A percentile compares a stretch with the other conserved stretches of the same genome.
Conservation (phyloP, 805 yeast genomes). For the Teunomyces kruisii region DNA sequence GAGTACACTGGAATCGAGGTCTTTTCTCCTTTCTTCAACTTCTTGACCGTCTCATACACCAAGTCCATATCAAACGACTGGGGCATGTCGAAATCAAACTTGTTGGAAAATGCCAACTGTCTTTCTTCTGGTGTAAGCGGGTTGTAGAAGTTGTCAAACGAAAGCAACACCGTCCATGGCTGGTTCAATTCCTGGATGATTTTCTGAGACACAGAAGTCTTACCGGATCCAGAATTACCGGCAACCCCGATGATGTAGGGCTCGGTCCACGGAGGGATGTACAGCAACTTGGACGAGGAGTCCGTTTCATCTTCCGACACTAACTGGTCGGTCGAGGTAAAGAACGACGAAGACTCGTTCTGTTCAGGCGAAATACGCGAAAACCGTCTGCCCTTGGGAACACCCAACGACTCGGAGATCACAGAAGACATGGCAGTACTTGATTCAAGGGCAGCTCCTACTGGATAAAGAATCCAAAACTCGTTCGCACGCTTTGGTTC, state of each 20-base stretch:
- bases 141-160: slow-evolving; percentile 88
- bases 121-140: slow-evolving; percentile 67
- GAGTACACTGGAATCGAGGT: slow-evolving; percentile 47
- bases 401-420: slow-evolving; percentile 1
- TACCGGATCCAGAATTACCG: slow-evolving; percentile 75
- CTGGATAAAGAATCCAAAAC: background rate
- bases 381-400: slow-evolving; percentile 12
- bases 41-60: slow-evolving; percentile 58
- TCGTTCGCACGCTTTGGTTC: no score
- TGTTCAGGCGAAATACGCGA: slow-evolving; percentile 27
- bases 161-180: slow-evolving; percentile 91
- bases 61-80: slow-evolving; percentile 79
- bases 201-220: slow-evolving; percentile 84
- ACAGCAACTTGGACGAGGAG: slow-evolving; percentile 7
- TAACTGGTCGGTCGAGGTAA: slow-evolving; percentile 11
- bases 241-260: slow-evolving; percentile 49
- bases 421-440: background rate
- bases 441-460: background rate
- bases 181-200: slow-evolving; percentile 76
- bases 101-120: slow-evolving; percentile 59
- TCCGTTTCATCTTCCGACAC: background rate
- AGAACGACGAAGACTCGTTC: slow-evolving; percentile 23
- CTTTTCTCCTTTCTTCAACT: slow-evolving; percentile 65
- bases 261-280: slow-evolving; percentile 45
- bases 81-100: slow-evolving; percentile 87